Evolutionary conservation across 1,139 yeast genomes (phyloP).

Genomic region (Chernovozyma sophiae-reginae): DNA sequence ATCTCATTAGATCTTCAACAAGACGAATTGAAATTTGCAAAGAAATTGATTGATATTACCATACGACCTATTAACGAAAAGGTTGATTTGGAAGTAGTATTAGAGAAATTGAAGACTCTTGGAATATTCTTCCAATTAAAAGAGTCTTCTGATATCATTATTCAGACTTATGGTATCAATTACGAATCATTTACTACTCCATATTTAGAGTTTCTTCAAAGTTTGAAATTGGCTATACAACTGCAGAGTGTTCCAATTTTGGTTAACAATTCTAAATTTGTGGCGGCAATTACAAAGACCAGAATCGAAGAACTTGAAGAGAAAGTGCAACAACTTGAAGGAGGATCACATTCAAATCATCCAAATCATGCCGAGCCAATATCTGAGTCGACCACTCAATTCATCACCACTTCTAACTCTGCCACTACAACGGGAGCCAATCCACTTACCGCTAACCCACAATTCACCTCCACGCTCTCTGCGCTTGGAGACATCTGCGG

Average conservation of each 20-base stretch:
- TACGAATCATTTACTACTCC: neutral
- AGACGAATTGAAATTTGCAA: neutral
- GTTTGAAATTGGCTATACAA: neutral
- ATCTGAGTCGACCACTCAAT: no score
- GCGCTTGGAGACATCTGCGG: no score
- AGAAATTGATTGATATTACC: conserved; percentile 6
- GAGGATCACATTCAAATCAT: no score
- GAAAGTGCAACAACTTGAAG: no score
- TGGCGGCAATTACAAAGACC: conserved; percentile 24
- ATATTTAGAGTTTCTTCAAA: conserved; percentile 1
- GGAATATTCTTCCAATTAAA: conserved; percentile 17
- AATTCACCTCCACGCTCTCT: no score
- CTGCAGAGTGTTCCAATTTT: conserved; percentile 10
- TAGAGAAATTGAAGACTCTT: conserved; percentile 30
- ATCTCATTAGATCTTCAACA: neutral
- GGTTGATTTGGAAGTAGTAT: conserved; percentile 9
- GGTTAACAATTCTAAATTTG: conserved; percentile 31
- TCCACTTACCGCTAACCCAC: no score
- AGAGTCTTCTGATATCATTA: neutral
- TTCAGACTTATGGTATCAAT: neutral
- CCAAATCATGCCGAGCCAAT: no score
- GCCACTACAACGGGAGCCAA: no score
- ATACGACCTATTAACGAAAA: conserved; percentile 2
- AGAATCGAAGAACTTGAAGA: neutral
- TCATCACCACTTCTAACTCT: no score